phyloP scores from a whole-genome alignment of 2,329 filamentous ascomycete genomes.

The Claviceps humidiphila region DNA sequence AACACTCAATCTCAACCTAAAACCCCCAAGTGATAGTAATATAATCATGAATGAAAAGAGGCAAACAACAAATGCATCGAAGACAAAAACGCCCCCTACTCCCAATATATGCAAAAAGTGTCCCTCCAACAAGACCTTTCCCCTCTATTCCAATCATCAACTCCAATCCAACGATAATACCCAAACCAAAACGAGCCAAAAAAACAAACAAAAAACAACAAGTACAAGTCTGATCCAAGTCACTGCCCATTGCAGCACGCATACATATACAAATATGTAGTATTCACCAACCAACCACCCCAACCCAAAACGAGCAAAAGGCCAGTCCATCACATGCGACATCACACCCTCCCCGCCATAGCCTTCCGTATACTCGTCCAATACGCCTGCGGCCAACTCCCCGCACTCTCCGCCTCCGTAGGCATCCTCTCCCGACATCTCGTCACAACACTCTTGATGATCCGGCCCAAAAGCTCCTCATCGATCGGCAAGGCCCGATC shows the following conservation, averaged over 20 bases:
- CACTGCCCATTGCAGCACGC: no score
- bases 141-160: neutral
- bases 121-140: neutral
- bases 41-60: neutral
- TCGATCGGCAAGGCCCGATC: slow-evolving; percentile 45
- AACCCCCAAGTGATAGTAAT: neutral
- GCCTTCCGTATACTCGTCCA: slow-evolving; percentile 46
- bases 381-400: slow-evolving; percentile 47
- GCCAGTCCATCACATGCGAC: no score
- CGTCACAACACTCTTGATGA: slow-evolving; percentile 49
- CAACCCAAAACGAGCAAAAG: no score
- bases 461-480: slow-evolving; percentile 47
- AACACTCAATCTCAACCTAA: neutral
- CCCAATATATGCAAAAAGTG: neutral
- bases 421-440: slow-evolving; percentile 46
- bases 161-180: neutral
- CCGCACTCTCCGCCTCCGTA: slow-evolving; percentile 41
- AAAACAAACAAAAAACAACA: neutral
- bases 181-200: neutral
- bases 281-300: no score
- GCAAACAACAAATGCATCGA: neutral
- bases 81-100: neutral
- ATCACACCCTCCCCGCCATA: slow-evolving; percentile 21
- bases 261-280: no score
- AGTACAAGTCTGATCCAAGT: neutral